A percentile compares a stretch with the other conserved stretches of the same genome.
phyloP scores from a whole-genome alignment of 2,329 filamentous ascomycete species.

The Pyricularia pennisetigena region DNA sequence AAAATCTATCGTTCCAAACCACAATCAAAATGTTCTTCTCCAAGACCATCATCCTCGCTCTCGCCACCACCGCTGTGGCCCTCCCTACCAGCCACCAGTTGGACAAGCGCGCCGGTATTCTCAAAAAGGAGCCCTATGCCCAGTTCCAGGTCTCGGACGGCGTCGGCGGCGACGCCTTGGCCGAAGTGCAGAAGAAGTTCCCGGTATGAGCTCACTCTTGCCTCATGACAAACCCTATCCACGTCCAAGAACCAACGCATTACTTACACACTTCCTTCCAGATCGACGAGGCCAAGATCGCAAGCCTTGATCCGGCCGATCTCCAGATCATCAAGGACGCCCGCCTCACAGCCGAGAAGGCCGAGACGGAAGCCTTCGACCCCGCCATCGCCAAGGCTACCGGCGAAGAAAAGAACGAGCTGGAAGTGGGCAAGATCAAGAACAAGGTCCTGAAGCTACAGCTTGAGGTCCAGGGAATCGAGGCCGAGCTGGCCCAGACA shows the following conservation, averaged over 20 bases:
- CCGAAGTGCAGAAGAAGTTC: constrained; percentile 43
- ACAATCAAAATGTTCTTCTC: constrained; percentile 22
- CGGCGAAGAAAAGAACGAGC: constrained; percentile 26
- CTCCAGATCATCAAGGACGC: constrained; percentile 40
- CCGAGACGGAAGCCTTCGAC: constrained; percentile 45
- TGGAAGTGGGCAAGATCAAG: constrained; percentile 48
- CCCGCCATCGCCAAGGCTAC: constrained; percentile 36
- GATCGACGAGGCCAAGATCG: constrained; percentile 33
- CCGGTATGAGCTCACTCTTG: constrained; percentile 25
- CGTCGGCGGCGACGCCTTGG: constrained; percentile 39
- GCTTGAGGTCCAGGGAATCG: constrained; percentile 38
- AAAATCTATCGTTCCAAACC: not conserved
- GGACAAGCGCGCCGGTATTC: constrained; percentile 19
- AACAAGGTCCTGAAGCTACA: constrained; percentile 51
- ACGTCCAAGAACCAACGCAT: not conserved
- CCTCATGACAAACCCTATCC: not conserved
- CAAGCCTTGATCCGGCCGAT: constrained; percentile 34
- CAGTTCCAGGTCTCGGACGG: constrained; percentile 41
- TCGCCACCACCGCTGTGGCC: constrained; percentile 24
- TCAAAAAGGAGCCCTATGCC: constrained; percentile 19
- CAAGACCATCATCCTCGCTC: constrained; percentile 25
- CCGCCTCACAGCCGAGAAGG: constrained; percentile 37
- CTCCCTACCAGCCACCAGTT: constrained; percentile 14
- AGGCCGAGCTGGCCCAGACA: constrained; percentile 41
- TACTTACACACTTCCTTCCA: constrained; percentile 11